Base-by-base conservation (phyloP, 2,329 filamentous ascomycete species). In the Diplodia intermedia region DNA sequence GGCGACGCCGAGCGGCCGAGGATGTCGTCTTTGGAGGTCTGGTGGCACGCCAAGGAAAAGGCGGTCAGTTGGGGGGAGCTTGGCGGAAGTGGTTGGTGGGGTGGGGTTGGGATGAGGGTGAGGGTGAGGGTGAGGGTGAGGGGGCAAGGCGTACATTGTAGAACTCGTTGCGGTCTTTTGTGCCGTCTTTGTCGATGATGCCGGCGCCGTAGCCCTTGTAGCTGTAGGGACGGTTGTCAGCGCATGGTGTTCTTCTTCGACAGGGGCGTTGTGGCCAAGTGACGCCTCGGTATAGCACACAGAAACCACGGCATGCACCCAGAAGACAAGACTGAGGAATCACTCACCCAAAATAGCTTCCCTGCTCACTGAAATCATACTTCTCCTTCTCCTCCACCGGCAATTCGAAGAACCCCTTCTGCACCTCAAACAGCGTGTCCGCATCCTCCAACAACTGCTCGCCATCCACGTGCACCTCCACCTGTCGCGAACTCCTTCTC, bases 21-120 rank as follows among this genome's bases (percentile, higher is more conserved):
- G 38, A 86, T 80, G 66, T 86, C 83, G 71, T 86, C 83, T 77
- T 86, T 86, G 12, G 82, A 83, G 29, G 84, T 79, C 82, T 76
- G 66, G 31, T 33, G 31, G 1, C 6, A 8, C 3, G 36, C 18
- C 23, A 52, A 23, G 14, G 20, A 18, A 47, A 12, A 20, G 12
- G 36, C 9, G 11, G 18, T 66, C 14, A 47, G 38, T 55, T 36
- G 43, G 23, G 33, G n/a, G 14, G 8, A 3, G 43, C 43, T 20
- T 47, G 43, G 43, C 43, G 43, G 11, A 18, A 20, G 40, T 8
- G 36, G 15, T 18, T 54, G 23, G 57, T 23, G 53, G 8, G 15
- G 15, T 26, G 31, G 20, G 47, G 26, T 33, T 26, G 26, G 26
- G 3, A 26, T 26, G 26, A 26, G 7, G 18, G 60, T 9, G 9